Evolutionary conservation across 495 filamentous ascomycete genomes (phyloP).

Genomic region (Hypoxylon intermedium): DNA sequence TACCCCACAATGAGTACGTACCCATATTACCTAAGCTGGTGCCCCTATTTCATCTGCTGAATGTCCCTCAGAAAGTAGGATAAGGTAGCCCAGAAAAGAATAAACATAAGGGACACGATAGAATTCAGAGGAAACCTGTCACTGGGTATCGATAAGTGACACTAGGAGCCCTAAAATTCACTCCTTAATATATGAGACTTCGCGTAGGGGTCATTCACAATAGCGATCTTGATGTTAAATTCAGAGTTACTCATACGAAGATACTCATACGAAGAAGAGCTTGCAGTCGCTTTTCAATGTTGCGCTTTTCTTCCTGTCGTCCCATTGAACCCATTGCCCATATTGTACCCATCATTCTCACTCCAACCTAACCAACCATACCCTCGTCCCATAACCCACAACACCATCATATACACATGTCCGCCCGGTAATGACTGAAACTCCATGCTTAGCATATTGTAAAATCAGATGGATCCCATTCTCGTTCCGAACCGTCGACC

Average conservation of each 20-base stretch:
- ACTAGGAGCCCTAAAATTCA: too few species aligned
- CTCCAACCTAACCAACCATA: neutral
- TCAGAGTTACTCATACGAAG: conserved; percentile 3
- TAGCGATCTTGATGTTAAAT: neutral
- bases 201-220: neutral
- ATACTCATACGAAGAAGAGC: neutral
- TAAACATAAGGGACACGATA: too few species aligned
- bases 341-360: conserved; percentile 2
- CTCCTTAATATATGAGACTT: too few species aligned
- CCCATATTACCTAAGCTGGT: too few species aligned
- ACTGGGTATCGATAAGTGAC: too few species aligned
- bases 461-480: conserved; percentile 1
- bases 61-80: too few species aligned
- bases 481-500: neutral
- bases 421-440: conserved; percentile 26
- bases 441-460: conserved; percentile 11
- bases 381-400: neutral
- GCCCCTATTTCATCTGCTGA: too few species aligned
- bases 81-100: too few species aligned
- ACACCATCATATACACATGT: conserved; percentile 7
- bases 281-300: conserved; percentile 1
- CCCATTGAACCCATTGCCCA: neutral
- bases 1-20: neutral
- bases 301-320: neutral
- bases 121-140: too few species aligned